A percentile compares a stretch with the other conserved stretches of the same genome.
Evolutionary conservation across 371 early-diverging fungal genomes (phyloP).

Genomic region (Vittaforma corneae): DNA sequence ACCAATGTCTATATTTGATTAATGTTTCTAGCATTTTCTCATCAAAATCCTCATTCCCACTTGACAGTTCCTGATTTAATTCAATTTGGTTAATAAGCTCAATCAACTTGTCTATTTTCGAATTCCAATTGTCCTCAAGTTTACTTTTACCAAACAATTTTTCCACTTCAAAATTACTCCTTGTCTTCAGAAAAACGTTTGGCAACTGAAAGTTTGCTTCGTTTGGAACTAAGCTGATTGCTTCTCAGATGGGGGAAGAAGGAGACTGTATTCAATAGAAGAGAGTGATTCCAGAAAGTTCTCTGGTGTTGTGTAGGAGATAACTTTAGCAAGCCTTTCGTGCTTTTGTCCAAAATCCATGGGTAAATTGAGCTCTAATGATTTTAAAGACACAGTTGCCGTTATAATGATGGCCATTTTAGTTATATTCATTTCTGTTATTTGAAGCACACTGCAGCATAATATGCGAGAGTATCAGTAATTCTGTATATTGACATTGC

Average conservation of each 20-base stretch:
- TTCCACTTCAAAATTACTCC: constrained; percentile 29
- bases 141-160: neutral
- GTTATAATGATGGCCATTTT: no score
- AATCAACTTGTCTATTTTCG: constrained; percentile 24
- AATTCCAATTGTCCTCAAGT: constrained; percentile 28
- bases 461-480: no score
- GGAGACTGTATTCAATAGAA: neutral
- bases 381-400: no score
- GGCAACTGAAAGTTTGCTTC: constrained; percentile 54
- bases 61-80: neutral
- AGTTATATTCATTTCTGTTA: no score
- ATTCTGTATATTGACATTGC: no score
- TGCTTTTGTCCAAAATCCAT: neutral
- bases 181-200: constrained; percentile 46
- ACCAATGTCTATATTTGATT: no score
- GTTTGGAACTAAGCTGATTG: constrained; percentile 38
- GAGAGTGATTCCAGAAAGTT: neutral
- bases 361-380: no score
- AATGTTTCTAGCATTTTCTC: no score
- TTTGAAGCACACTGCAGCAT: no score
- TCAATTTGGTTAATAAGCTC: constrained; percentile 33
- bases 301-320: neutral
- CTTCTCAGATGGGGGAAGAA: neutral
- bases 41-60: no score
- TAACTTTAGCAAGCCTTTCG: neutral